A percentile compares a stretch with the other conserved stretches of the same genome.
Evolutionary conservation across 2,329 filamentous ascomycete genomes (phyloP).

Genomic region (Macroventuria anomochaeta): DNA sequence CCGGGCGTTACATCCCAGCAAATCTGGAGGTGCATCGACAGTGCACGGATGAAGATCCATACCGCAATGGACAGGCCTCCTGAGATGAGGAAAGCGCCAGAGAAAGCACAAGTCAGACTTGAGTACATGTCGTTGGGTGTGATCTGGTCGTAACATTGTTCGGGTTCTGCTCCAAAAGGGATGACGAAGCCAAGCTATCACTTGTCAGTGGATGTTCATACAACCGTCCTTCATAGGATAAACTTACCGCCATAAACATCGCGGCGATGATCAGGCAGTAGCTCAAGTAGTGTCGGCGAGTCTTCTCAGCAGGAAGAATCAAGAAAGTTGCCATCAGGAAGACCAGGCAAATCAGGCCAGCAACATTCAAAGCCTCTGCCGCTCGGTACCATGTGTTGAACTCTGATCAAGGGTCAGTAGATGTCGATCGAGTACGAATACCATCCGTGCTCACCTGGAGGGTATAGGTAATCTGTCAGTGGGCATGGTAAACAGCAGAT

Average conservation of each 20-base stretch:
- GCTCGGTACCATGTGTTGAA: slow-evolving; percentile 65
- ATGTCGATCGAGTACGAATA: slow-evolving; percentile 16
- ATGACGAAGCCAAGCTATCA: slow-evolving; percentile 87
- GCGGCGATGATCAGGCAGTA: slow-evolving; percentile 82
- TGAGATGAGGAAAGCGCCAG: slow-evolving; percentile 82
- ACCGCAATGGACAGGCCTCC: slow-evolving; percentile 85
- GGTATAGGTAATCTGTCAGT: slow-evolving; percentile 76
- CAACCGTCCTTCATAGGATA: not conserved
- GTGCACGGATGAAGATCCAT: slow-evolving; percentile 88
- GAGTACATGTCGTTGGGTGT: slow-evolving; percentile 93
- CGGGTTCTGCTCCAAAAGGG: slow-evolving; percentile 76
- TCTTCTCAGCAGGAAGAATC: slow-evolving; percentile 83
- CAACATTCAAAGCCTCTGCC: slow-evolving; percentile 84
- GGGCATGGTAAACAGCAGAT: slow-evolving; percentile 92
- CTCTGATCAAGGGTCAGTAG: slow-evolving; percentile 41
- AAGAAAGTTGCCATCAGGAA: slow-evolving; percentile 83
- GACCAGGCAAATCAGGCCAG: slow-evolving; percentile 71
- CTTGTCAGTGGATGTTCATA: slow-evolving; percentile 10
- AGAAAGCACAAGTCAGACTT: slow-evolving; percentile 81
- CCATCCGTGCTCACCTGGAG: slow-evolving; percentile 55
- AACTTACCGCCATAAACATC: slow-evolving; percentile 77
- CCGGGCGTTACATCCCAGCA: slow-evolving; percentile 96
- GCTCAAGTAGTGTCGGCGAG: slow-evolving; percentile 89
- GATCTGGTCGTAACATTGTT: slow-evolving; percentile 87
- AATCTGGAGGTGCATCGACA: slow-evolving; percentile 95